Conservation (phyloP, 768 basidiomycete species). For the Coprinopsis cinerea region DNA sequence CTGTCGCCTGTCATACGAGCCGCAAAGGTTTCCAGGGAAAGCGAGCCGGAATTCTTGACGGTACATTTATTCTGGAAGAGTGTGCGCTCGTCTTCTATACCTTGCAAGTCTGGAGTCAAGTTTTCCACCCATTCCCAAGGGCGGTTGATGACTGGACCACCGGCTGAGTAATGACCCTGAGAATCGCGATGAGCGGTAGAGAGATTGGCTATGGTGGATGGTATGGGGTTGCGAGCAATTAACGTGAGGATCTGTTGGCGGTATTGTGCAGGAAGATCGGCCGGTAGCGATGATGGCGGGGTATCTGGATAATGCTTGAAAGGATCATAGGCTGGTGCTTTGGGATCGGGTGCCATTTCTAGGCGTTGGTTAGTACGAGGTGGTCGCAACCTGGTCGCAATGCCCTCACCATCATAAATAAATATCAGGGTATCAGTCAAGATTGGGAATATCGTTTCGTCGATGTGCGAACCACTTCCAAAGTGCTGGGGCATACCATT, state of each 20-base stretch:
- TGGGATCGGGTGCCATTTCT: conserved; percentile 63
- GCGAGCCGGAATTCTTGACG: conserved; percentile 62
- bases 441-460: conserved; percentile 56
- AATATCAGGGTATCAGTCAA: conserved; percentile 72
- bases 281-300: conserved; percentile 44
- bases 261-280: conserved; percentile 52
- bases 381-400: not conserved
- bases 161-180: conserved; percentile 42
- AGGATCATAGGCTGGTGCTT: conserved; percentile 49
- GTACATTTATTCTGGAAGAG: conserved; percentile 26
- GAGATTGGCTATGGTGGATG: conserved; percentile 49
- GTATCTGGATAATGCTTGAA: conserved; percentile 60
- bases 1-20: conserved; percentile 62
- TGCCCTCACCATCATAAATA: conserved; percentile 59
- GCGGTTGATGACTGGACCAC: conserved; percentile 56
- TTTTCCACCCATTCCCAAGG: conserved; percentile 89
- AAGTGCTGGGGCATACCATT: conserved; percentile 37
- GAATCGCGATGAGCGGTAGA: conserved; percentile 52
- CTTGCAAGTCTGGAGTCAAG: conserved; percentile 38
- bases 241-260: conserved; percentile 52
- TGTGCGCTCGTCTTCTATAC: conserved; percentile 38
- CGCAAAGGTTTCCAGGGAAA: conserved; percentile 68
- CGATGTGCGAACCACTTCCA: conserved; percentile 45
- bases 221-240: conserved; percentile 48
- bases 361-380: not conserved